A percentile compares a stretch with the other conserved stretches of the same genome.
Conservation (phyloP, 768 basidiomycete species). For the Phlebiopsis gigantea region DNA sequence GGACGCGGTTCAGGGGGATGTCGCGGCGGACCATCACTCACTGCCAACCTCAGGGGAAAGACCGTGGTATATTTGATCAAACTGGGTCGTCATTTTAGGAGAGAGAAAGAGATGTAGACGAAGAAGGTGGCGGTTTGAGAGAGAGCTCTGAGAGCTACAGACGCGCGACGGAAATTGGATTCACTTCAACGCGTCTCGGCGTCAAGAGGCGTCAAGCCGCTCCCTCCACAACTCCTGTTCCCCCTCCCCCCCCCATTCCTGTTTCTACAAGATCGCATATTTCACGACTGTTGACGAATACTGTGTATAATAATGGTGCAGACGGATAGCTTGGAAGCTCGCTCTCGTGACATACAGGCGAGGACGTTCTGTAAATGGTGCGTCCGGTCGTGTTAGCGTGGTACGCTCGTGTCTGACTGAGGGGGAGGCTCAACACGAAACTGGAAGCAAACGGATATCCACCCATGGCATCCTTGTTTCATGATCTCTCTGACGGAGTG, state of each 20-base stretch:
- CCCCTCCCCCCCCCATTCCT: neutral
- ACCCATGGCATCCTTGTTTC: conserved; percentile 83
- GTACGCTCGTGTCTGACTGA: neutral
- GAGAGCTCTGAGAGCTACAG: conserved; percentile 10
- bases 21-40: conserved; percentile 37
- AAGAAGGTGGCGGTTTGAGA: conserved; percentile 16
- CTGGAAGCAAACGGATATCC: conserved; percentile 81
- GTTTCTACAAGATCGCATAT: neutral
- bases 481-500: conserved; percentile 93
- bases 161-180: conserved; percentile 14
- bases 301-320: neutral
- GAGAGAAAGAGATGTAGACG: conserved; percentile 12
- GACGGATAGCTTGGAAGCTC: conserved; percentile 58
- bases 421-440: conserved; percentile 87
- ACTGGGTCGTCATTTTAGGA: conserved; percentile 65
- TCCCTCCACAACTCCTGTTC: neutral
- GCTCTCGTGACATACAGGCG: conserved; percentile 45
- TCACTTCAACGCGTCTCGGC: neutral
- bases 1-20: neutral
- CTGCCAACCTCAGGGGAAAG: conserved; percentile 72
- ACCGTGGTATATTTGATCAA: conserved; percentile 80
- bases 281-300: neutral
- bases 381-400: neutral
- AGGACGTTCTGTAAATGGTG: conserved; percentile 91
- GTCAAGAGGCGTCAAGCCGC: neutral